Conservation (phyloP, 306 rosid genomes). For the Vicia sativa region DNA sequence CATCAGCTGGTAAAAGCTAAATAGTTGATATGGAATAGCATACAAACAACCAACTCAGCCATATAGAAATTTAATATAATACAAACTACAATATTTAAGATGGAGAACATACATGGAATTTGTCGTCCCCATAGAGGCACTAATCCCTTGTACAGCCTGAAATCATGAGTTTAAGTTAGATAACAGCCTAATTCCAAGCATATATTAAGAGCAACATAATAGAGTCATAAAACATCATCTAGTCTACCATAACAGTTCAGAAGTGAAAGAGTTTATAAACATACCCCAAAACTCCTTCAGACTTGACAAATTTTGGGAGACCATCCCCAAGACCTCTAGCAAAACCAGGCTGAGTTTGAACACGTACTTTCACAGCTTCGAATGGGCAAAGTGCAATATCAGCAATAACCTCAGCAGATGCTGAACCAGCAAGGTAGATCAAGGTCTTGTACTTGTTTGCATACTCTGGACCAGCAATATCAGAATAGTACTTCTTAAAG, state of each 20-base stretch:
- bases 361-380: conserved; percentile 97
- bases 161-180: conserved; percentile 36
- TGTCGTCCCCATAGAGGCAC: conserved; percentile 99
- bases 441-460: conserved; percentile 94
- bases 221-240: neutral
- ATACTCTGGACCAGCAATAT: conserved; percentile 94
- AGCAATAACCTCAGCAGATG: conserved; percentile 96
- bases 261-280: conserved; percentile 16
- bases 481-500: conserved; percentile 93
- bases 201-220: neutral
- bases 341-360: conserved; percentile 97
- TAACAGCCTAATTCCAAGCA: conserved; percentile 12
- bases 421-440: conserved; percentile 98
- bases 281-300: conserved; percentile 94
- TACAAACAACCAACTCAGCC: neutral
- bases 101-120: conserved; percentile 83
- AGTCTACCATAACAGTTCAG: conserved; percentile 6
- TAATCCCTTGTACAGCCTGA: conserved; percentile 94
- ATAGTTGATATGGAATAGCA: neutral
- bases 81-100: conserved; percentile 2
- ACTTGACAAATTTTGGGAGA: conserved; percentile 78
- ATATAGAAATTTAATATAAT: neutral
- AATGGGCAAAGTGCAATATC: conserved; percentile 95
- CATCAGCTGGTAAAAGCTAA: neutral
- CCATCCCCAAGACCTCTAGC: conserved; percentile 93